Evolutionary conservation across 495 filamentous ascomycete genomes (phyloP).

Genomic region (Hyphodiscus hymeniophilus): DNA sequence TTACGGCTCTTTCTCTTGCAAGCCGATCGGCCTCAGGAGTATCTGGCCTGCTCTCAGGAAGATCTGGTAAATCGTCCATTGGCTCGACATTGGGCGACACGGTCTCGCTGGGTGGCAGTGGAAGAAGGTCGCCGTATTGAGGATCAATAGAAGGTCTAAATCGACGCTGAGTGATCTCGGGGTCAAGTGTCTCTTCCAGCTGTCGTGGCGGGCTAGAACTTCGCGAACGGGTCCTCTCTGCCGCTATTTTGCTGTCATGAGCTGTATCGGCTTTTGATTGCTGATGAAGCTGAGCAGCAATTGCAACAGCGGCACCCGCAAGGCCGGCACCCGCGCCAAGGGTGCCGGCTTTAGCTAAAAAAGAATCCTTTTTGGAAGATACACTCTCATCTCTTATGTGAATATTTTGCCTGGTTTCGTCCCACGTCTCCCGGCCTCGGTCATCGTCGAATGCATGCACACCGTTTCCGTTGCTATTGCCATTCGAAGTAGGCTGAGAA

Average conservation of each 20-base stretch:
- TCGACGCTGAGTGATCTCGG: constrained; percentile 37
- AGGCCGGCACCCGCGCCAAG: constrained; percentile 53
- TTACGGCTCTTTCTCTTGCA: constrained; percentile 5
- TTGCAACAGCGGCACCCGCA: constrained; percentile 33
- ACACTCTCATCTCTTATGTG: constrained; percentile 12
- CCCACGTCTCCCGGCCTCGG: constrained; percentile 5
- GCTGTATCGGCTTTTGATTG: constrained; percentile 24
- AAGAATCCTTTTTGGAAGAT: constrained; percentile 38
- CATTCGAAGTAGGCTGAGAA: constrained; percentile 12
- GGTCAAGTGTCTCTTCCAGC: constrained; percentile 28
- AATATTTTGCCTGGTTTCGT: constrained; percentile 14
- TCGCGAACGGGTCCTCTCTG: constrained; percentile 3
- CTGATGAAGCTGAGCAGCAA: constrained; percentile 33
- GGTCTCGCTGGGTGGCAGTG: constrained; percentile 43
- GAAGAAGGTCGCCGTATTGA: constrained; percentile 45
- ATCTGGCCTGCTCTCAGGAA: constrained; percentile 44
- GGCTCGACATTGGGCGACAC: constrained; percentile 22
- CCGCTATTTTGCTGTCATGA: constrained; percentile 4
- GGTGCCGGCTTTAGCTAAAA: constrained; percentile 57
- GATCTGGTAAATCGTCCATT: constrained; percentile 30
- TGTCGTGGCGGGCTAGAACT: constrained; percentile 1
- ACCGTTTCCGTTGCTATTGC: constrained; percentile 11
- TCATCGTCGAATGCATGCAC: constrained; percentile 9
- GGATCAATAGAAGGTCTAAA: constrained; percentile 51
- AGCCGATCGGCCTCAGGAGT: constrained; percentile 29